Evolutionary conservation across 768 basidiomycete genomes (phyloP).

Genomic region (Psilocybe azurescens): DNA sequence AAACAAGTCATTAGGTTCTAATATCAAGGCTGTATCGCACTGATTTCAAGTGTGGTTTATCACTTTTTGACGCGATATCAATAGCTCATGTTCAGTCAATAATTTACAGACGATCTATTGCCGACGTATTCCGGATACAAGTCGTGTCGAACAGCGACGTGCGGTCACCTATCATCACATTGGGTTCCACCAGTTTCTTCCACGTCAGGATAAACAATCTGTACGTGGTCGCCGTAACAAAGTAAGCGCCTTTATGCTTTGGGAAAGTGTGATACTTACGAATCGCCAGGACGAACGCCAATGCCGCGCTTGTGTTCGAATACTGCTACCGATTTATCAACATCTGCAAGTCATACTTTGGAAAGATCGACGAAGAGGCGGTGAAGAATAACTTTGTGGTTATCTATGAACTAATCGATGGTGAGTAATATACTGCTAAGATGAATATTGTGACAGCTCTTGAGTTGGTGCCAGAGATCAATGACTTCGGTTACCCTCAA

Average conservation of each 20-base stretch:
- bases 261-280: neutral
- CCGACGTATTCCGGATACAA: conserved; percentile 98
- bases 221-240: conserved; percentile 95
- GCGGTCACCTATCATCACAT: conserved; percentile 94
- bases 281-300: conserved; percentile 82
- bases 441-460: no score
- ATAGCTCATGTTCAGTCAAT: conserved; percentile 13
- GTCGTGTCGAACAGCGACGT: conserved; percentile 98
- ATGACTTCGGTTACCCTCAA: conserved; percentile 99
- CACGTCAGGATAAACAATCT: conserved; percentile 96
- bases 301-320: conserved; percentile 97
- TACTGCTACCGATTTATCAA: conserved; percentile 96
- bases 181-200: conserved; percentile 98
- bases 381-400: conserved; percentile 99
- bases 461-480: conserved; percentile 64
- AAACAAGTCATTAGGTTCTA: conserved; percentile 65
- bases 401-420: conserved; percentile 97
- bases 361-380: conserved; percentile 96
- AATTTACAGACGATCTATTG: conserved; percentile 82
- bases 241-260: conserved; percentile 70
- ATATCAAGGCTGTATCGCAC: conserved; percentile 96
- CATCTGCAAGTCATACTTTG: conserved; percentile 95
- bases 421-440: conserved; percentile 50
- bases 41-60: conserved; percentile 85
- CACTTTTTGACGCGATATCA: conserved; percentile 1